Percentiles rank a stretch among this genome's conserved stretches.
phyloP scores from a whole-genome alignment of 805 yeast species.

The Suhomyces kilbournensis region DNA sequence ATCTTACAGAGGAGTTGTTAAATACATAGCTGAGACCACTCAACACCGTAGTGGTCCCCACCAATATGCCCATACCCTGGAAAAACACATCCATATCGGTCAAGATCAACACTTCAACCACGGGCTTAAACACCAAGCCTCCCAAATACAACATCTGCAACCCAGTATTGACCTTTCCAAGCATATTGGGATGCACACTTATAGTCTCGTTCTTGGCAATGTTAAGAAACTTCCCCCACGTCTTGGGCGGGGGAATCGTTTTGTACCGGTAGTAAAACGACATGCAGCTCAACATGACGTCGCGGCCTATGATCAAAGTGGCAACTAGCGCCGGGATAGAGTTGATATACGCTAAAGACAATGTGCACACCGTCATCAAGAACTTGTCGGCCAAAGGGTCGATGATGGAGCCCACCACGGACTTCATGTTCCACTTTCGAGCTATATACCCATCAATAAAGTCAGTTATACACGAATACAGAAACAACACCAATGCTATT shows the following conservation, averaged over 20 bases:
- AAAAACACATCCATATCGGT: slow-evolving; percentile 15
- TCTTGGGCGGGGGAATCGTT: slow-evolving; percentile 73
- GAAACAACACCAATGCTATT: slow-evolving; percentile 69
- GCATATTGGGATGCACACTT: slow-evolving; percentile 80
- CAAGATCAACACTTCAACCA: slow-evolving; percentile 22
- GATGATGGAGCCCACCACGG: slow-evolving; percentile 83
- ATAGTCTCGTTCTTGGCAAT: slow-evolving; percentile 70
- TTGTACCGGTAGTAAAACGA: slow-evolving; percentile 71
- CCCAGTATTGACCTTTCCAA: slow-evolving; percentile 87
- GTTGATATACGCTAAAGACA: slow-evolving; percentile 64
- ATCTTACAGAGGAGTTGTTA: slow-evolving; percentile 65
- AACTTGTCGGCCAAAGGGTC: slow-evolving; percentile 96
- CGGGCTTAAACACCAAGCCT: slow-evolving; percentile 36
- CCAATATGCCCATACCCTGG: slow-evolving; percentile 26
- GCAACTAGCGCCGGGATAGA: slow-evolving; percentile 69
- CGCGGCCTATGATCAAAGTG: slow-evolving; percentile 76
- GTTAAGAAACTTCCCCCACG: slow-evolving; percentile 72
- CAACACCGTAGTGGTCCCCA: slow-evolving; percentile 59
- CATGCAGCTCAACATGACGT: slow-evolving; percentile 64
- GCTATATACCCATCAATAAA: slow-evolving; percentile 92
- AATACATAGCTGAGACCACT: slow-evolving; percentile 80
- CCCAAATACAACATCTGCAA: slow-evolving; percentile 89
- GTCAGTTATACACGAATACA: slow-evolving; percentile 87
- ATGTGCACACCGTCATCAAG: slow-evolving; percentile 82
- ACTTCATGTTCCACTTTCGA: slow-evolving; percentile 67